phyloP scores from a whole-genome alignment of 2,329 filamentous ascomycete genomes.

The Aspergillus tamarii region DNA sequence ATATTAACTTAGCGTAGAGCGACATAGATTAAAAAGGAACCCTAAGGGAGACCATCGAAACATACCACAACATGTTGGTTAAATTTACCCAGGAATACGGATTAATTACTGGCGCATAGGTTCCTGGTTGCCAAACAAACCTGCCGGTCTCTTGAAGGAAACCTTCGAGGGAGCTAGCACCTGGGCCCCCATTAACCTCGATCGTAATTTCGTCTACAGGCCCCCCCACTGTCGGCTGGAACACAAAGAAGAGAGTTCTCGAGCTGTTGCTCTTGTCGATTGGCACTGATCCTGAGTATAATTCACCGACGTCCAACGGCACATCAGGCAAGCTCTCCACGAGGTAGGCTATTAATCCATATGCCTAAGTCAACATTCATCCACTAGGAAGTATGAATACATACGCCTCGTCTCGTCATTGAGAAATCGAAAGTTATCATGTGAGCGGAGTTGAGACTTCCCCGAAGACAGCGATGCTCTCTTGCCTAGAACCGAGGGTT shows the following conservation, averaged over 20 bases:
- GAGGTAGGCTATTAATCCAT: slow-evolving; percentile 55
- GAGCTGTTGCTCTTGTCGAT: slow-evolving; percentile 55
- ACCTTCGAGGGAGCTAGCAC: slow-evolving; percentile 65
- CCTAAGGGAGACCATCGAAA: neutral
- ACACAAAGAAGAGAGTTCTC: slow-evolving; percentile 52
- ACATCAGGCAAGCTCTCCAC: slow-evolving; percentile 71
- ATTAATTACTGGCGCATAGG: slow-evolving; percentile 65
- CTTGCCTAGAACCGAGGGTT: slow-evolving; percentile 27
- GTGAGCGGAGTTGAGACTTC: slow-evolving; percentile 15
- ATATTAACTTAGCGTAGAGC: slow-evolving; percentile 1
- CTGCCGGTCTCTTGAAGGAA: slow-evolving; percentile 78
- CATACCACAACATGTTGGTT: slow-evolving; percentile 74
- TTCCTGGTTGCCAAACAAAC: slow-evolving; percentile 72
- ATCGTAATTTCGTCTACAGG: slow-evolving; percentile 49
- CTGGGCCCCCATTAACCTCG: slow-evolving; percentile 58
- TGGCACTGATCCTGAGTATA: slow-evolving; percentile 56
- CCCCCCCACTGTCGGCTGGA: slow-evolving; percentile 49
- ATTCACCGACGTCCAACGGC: slow-evolving; percentile 65
- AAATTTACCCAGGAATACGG: slow-evolving; percentile 75
- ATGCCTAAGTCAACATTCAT: neutral
- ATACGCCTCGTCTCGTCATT: slow-evolving; percentile 30
- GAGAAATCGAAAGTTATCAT: slow-evolving; percentile 32
- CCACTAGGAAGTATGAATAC: slow-evolving; percentile 2
- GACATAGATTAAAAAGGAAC: neutral
- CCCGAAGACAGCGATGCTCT: slow-evolving; percentile 18